These are phyloP conservation scores for Puccinia coronata DNA, from an alignment of 1,284 basidiomycete species.

Conservation along the genomic window DNA sequence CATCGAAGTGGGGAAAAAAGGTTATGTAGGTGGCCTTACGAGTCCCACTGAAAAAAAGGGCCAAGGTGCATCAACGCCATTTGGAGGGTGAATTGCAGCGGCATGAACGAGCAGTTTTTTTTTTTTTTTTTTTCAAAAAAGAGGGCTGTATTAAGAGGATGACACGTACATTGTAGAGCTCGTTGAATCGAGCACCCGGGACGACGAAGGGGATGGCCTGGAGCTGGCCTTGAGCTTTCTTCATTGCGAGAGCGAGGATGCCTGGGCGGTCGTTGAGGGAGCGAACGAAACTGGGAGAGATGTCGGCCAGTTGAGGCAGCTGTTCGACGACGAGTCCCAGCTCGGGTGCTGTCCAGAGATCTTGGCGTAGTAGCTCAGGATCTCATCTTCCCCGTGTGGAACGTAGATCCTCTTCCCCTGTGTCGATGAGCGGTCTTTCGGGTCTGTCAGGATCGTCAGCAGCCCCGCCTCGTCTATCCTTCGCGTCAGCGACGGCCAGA, in stretches of 20 bases:
- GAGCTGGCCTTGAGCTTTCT: constrained; percentile 73
- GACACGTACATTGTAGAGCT: constrained; percentile 51
- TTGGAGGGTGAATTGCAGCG: not conserved
- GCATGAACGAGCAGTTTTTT: no score
- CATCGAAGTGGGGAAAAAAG: not conserved
- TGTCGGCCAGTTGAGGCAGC: constrained; percentile 64
- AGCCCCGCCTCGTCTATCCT: constrained; percentile 95
- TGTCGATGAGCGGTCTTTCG: constrained; percentile 67
- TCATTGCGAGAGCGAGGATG: constrained; percentile 90
- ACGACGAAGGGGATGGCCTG: constrained; percentile 96
- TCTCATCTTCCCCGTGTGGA: constrained; percentile 83
- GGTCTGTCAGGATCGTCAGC: constrained; percentile 93
- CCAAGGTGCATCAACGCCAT: not conserved
- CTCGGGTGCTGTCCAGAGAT: constrained; percentile 74
- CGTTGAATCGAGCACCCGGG: constrained; percentile 74
- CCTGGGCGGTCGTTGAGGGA: constrained; percentile 91
- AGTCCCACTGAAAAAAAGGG: constrained; percentile 55
- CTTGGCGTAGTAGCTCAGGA: constrained; percentile 83
- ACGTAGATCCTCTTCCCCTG: constrained; percentile 81
- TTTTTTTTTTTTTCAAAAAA: not conserved
- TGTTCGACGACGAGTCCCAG: constrained; percentile 87
- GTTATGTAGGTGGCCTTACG: constrained; percentile 12
- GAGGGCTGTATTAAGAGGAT: not conserved
- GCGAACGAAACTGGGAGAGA: constrained; percentile 76
- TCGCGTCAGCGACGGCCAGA: constrained; percentile 96